Evolutionary conservation across 345 rosid genomes (phyloP).

Genomic region (Hypericum perforatum): DNA sequence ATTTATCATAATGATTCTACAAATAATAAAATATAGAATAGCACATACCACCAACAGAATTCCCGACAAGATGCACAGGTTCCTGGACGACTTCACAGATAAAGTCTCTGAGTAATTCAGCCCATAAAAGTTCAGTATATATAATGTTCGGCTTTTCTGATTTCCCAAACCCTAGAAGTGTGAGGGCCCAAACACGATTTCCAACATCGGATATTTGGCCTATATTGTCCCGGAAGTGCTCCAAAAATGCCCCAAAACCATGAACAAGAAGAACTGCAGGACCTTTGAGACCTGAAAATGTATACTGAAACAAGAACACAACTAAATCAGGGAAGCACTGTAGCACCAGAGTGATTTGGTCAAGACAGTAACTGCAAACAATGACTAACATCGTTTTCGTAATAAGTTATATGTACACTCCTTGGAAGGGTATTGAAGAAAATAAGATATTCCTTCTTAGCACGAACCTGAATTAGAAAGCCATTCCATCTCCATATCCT

Average conservation of each 20-base stretch:
- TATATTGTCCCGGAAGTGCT: slow-evolving; percentile 76
- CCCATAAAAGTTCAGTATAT: slow-evolving; percentile 82
- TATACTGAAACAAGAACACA: slow-evolving; percentile 38
- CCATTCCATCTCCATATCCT: slow-evolving; percentile 86
- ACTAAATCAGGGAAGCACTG: no score
- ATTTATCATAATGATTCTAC: no score
- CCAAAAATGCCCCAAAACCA: slow-evolving; percentile 93
- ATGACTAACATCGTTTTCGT: no score
- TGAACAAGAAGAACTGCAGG: slow-evolving; percentile 76
- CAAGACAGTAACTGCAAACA: no score
- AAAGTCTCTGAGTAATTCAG: slow-evolving; percentile 78
- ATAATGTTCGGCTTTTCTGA: slow-evolving; percentile 83
- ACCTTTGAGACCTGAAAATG: slow-evolving; percentile 48
- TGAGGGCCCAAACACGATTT: slow-evolving; percentile 69
- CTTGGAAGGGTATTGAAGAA: neutral
- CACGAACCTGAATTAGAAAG: slow-evolving; percentile 64
- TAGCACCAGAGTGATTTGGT: no score
- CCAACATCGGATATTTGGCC: slow-evolving; percentile 36
- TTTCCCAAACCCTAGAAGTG: slow-evolving; percentile 75
- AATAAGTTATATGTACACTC: neutral
- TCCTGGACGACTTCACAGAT: slow-evolving; percentile 64
- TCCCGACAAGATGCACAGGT: slow-evolving; percentile 75
- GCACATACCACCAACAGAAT: slow-evolving; percentile 76
- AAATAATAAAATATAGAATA: neutral
- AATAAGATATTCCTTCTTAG: slow-evolving; percentile 6